Evolutionary conservation across 1,139 yeast genomes (phyloP).

Genomic region (Yamadazyma atmosphaerica): DNA sequence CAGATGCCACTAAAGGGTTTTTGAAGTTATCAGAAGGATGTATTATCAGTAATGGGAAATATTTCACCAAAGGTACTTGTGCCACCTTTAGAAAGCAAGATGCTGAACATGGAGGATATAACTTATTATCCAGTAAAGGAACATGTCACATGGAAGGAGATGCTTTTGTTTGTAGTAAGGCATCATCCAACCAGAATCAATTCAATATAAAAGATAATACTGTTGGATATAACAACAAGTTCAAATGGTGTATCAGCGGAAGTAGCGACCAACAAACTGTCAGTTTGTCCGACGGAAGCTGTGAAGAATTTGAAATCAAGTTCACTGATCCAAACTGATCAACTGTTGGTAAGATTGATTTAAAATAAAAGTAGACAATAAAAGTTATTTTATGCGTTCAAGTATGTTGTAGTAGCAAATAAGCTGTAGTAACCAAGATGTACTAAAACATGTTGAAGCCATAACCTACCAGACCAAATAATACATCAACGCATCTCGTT

Average conservation of each 20-base stretch:
- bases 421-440: too few species aligned
- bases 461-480: too few species aligned
- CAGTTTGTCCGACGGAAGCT: conserved; percentile 45
- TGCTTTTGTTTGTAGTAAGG: conserved; percentile 34
- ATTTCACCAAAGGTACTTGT: conserved; percentile 84
- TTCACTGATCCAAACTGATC: conserved; percentile 1
- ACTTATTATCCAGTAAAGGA: conserved; percentile 67
- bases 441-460: too few species aligned
- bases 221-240: conserved; percentile 64
- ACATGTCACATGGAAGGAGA: conserved; percentile 58
- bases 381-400: too few species aligned
- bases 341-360: too few species aligned
- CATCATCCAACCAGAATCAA: conserved; percentile 44
- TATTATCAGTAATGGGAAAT: conserved; percentile 79
- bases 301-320: conserved; percentile 23
- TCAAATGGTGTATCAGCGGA: conserved; percentile 61
- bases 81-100: conserved; percentile 56
- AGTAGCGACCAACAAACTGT: conserved; percentile 54
- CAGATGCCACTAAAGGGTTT: conserved; percentile 44
- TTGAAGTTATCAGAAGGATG: conserved; percentile 67
- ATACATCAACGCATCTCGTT: too few species aligned
- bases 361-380: background rate
- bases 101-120: conserved; percentile 71
- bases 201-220: conserved; percentile 45
- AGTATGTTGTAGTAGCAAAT: too few species aligned